Evolutionary conservation across 2,329 filamentous ascomycete species (phyloP).

Genomic region (Blumeriella jaapii): DNA sequence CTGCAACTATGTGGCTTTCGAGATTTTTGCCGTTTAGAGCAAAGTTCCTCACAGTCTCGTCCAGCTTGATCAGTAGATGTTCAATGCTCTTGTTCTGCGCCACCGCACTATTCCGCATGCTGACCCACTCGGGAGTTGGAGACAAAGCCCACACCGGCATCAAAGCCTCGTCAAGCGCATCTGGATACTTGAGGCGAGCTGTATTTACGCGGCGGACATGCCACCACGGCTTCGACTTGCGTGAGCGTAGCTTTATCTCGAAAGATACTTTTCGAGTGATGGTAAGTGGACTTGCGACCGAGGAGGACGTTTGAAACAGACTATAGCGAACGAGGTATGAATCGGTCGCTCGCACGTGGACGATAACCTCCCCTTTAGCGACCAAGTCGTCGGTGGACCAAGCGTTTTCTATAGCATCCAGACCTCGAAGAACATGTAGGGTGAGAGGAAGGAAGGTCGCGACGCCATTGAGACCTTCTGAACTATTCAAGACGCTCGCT

Average conservation of each 20-base stretch:
- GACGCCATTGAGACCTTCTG: conserved; percentile 37
- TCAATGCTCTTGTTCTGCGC: conserved; percentile 32
- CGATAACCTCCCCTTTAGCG: conserved; percentile 35
- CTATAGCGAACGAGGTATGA: conserved; percentile 46
- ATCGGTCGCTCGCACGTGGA: conserved; percentile 43
- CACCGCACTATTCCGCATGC: conserved; percentile 37
- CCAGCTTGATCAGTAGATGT: conserved; percentile 20
- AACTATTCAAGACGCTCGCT: conserved; percentile 44
- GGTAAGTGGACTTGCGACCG: conserved; percentile 19
- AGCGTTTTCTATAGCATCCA: conserved; percentile 47
- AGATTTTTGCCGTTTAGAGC: conserved; percentile 2
- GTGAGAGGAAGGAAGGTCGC: conserved; percentile 46
- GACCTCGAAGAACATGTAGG: conserved; percentile 50
- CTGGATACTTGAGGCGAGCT: conserved; percentile 22
- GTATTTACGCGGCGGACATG: conserved; percentile 18
- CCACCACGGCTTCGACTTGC: conserved; percentile 33
- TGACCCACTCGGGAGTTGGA: conserved; percentile 37
- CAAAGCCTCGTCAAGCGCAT: conserved; percentile 30
- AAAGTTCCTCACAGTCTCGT: conserved; percentile 19
- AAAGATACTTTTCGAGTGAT: conserved; percentile 34
- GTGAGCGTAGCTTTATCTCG: conserved; percentile 38
- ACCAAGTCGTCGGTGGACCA: conserved; percentile 33
- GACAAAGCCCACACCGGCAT: conserved; percentile 35
- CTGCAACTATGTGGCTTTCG: not conserved
- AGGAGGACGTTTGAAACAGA: conserved; percentile 20